phyloP scores from a whole-genome alignment of 805 yeast species.

The Lipomyces japonicus region DNA sequence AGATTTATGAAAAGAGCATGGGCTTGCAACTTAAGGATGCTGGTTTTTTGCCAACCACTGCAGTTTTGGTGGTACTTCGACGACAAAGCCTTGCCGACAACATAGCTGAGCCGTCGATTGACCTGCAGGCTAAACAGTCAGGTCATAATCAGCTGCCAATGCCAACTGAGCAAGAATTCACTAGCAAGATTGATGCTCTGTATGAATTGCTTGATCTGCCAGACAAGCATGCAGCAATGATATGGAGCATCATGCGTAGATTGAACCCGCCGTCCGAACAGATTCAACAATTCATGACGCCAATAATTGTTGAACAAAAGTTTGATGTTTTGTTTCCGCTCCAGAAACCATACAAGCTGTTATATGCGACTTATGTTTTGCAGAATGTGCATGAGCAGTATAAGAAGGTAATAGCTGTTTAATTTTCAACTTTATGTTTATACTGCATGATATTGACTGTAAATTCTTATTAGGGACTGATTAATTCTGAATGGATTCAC shows the following conservation, averaged over 20 bases:
- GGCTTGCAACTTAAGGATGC: constrained; percentile 5
- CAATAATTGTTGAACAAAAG: constrained; percentile 1
- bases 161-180: constrained; percentile 9
- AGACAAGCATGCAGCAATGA: constrained; percentile 9
- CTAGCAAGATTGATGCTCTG: constrained; percentile 7
- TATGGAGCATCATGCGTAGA: constrained; percentile 4
- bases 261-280: constrained; percentile 9
- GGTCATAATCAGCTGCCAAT: not conserved
- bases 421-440: not conserved
- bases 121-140: not conserved
- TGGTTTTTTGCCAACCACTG: constrained; percentile 18
- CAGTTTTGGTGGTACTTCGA: constrained; percentile 13
- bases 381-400: constrained; percentile 1
- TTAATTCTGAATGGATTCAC: not conserved
- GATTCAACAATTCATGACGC: constrained; percentile 5
- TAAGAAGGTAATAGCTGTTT: not conserved
- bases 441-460: not conserved
- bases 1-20: constrained; percentile 3
- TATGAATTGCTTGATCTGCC: constrained; percentile 10
- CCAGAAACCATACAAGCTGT: constrained; percentile 6
- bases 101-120: not conserved
- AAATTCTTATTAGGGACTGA: not conserved
- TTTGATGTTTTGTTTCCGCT: constrained; percentile 12
- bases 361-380: constrained; percentile 14
- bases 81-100: not conserved